A percentile compares a stretch with the other conserved stretches of the same genome.
Conservation (phyloP, 2,329 filamentous ascomycete species). For the Scortechinia acanthostroma region DNA sequence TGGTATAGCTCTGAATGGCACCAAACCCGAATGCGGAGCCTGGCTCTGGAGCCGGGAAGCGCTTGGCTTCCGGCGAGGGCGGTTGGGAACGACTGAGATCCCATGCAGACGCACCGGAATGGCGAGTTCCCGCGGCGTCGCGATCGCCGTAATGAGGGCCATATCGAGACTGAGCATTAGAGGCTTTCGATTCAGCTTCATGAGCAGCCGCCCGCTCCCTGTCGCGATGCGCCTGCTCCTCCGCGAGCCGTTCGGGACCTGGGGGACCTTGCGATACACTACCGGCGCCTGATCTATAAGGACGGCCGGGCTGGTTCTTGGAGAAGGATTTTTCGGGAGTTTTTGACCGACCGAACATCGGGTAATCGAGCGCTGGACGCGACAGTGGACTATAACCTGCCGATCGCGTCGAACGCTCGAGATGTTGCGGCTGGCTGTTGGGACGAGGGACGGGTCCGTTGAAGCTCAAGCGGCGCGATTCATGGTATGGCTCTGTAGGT, state of each 20-base stretch:
- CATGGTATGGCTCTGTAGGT: background rate
- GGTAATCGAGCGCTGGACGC: too few species aligned
- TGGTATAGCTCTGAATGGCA: conserved; percentile 1
- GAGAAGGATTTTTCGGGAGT: background rate
- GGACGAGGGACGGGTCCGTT: background rate
- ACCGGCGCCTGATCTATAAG: too few species aligned
- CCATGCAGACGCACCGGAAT: background rate
- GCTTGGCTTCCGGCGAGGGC: background rate
- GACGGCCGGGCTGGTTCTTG: background rate
- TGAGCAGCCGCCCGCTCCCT: background rate
- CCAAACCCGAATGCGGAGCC: background rate
- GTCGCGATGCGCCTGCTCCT: background rate
- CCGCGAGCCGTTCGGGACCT: background rate
- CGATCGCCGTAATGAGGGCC: background rate
- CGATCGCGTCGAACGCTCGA: background rate
- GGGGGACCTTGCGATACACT: too few species aligned
- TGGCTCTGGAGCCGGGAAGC: background rate
- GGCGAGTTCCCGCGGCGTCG: background rate
- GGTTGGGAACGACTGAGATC: background rate
- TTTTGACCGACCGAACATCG: too few species aligned
- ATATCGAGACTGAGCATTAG: background rate
- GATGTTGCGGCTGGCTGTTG: background rate
- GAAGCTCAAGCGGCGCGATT: background rate
- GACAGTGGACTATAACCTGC: background rate
- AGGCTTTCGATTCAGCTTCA: background rate